A percentile compares a stretch with the other conserved stretches of the same genome.
These are phyloP conservation scores for Lentinula sp. DNA, from an alignment of 768 basidiomycete genomes.

Conservation along the genomic window DNA sequence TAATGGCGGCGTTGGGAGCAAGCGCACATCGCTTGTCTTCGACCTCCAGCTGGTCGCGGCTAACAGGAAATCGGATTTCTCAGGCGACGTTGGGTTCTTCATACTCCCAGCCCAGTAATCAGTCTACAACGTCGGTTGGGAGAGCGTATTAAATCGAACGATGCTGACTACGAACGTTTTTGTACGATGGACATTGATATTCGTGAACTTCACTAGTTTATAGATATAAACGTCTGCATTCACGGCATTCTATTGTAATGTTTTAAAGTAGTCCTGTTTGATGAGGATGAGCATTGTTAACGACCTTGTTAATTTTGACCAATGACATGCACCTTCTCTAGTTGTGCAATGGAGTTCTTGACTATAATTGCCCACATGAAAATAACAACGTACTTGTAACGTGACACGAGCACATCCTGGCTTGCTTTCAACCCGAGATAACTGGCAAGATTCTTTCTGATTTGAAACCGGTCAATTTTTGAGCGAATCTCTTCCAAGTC, in stretches of 20 bases:
- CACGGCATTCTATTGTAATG: slow-evolving; percentile 35
- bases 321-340: slow-evolving; percentile 54
- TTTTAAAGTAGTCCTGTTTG: slow-evolving; percentile 55
- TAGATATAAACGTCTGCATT: not conserved
- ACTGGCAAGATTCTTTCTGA: slow-evolving; percentile 45
- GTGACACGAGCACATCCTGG: slow-evolving; percentile 59
- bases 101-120: slow-evolving; percentile 9
- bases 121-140: slow-evolving; percentile 13
- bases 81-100: slow-evolving; percentile 4
- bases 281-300: slow-evolving; percentile 4
- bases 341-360: slow-evolving; percentile 56
- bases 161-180: not conserved
- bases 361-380: not conserved
- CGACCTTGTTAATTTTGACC: not conserved
- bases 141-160: slow-evolving; percentile 13
- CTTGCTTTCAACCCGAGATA: slow-evolving; percentile 51
- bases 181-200: not conserved
- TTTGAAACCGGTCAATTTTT: slow-evolving; percentile 69
- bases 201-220: not conserved
- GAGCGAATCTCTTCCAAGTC: slow-evolving; percentile 71
- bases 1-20: slow-evolving; percentile 3
- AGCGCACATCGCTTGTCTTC: slow-evolving; percentile 21
- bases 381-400: slow-evolving; percentile 56
- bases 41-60: slow-evolving; percentile 15
- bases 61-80: slow-evolving; percentile 3